phyloP scores from a whole-genome alignment of 257 asterid genomes.

The Solanum dulcamara region DNA sequence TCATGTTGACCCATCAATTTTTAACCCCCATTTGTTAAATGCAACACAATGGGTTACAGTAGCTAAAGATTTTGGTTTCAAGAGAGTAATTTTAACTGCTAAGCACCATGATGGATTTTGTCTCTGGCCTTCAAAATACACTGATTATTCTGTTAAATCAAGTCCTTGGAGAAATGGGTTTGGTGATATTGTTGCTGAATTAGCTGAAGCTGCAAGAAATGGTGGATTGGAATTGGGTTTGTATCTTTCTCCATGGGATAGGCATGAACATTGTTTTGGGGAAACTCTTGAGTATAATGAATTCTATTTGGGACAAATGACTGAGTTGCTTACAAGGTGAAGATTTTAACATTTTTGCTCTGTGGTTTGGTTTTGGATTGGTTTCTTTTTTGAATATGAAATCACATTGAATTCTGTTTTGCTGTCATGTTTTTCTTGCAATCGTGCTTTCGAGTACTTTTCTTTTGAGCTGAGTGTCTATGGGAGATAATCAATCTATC shows the following conservation, averaged over 20 bases:
- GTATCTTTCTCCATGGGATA: constrained; percentile 98
- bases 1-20: constrained; percentile 53
- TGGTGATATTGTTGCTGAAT: constrained; percentile 67
- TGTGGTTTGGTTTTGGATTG: neutral
- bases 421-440: too few species aligned
- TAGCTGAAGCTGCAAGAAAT: constrained; percentile 55
- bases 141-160: constrained; percentile 79
- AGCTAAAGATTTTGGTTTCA: constrained; percentile 66
- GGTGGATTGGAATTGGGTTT: constrained; percentile 69
- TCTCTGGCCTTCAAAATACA: constrained; percentile 80
- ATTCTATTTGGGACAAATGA: constrained; percentile 86
- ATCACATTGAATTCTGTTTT: too few species aligned
- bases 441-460: too few species aligned
- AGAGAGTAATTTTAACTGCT: constrained; percentile 55
- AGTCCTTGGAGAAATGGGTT: constrained; percentile 79
- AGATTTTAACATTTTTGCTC: neutral
- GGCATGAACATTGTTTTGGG: constrained; percentile 77
- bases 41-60: constrained; percentile 84
- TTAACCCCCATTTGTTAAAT: constrained; percentile 56
- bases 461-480: neutral
- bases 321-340: constrained; percentile 84
- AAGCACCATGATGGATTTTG: constrained; percentile 99
- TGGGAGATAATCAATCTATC: too few species aligned
- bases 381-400: neutral
- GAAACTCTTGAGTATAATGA: constrained; percentile 70